A percentile compares a stretch with the other conserved stretches of the same genome.
Conservation (phyloP, 1,284 basidiomycete species). For the Ustilago cynodontis region DNA sequence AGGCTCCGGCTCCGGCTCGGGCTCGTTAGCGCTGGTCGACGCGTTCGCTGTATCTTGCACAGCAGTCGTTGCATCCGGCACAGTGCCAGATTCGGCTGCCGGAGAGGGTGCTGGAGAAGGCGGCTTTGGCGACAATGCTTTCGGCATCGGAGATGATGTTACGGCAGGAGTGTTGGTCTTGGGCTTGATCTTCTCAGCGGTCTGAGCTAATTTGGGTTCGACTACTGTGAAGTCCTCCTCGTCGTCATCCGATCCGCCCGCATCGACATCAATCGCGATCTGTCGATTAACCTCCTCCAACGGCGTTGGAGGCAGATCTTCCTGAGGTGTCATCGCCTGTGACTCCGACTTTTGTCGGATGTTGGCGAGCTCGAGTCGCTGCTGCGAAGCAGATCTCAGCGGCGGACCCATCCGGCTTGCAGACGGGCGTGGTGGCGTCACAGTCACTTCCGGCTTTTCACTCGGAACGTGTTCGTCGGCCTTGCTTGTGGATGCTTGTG, state of each 20-base stretch:
- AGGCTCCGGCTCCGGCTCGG: not conserved
- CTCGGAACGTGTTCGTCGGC: not conserved
- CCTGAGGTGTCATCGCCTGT: conserved; percentile 9
- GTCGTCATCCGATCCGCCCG: conserved; percentile 5
- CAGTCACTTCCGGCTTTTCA: not conserved
- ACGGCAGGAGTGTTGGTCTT: not conserved
- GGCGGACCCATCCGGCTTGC: conserved; percentile 39
- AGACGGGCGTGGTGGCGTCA: conserved; percentile 1
- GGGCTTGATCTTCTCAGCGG: not conserved
- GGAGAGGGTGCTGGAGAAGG: not conserved
- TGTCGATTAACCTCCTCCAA: conserved; percentile 42
- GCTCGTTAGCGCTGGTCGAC: not conserved
- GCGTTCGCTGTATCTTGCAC: not conserved
- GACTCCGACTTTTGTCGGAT: conserved; percentile 9
- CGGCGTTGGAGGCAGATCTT: conserved; percentile 35
- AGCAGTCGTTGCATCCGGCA: not conserved
- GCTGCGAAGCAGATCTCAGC: conserved; percentile 41
- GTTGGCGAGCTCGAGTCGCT: conserved; percentile 25
- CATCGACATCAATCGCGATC: conserved; percentile 23
- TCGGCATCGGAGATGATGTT: not conserved
- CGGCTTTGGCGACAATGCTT: not conserved
- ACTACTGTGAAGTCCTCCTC: conserved; percentile 25
- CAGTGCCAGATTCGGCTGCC: not conserved
- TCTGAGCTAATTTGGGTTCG: conserved; percentile 1
- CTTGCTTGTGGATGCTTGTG: conserved; percentile 3